Evolutionary conservation across 1,139 yeast species (phyloP), one percentile per base, ranked within the genome.

Genomic region (Nakaseomyces bracarensis): DNA sequence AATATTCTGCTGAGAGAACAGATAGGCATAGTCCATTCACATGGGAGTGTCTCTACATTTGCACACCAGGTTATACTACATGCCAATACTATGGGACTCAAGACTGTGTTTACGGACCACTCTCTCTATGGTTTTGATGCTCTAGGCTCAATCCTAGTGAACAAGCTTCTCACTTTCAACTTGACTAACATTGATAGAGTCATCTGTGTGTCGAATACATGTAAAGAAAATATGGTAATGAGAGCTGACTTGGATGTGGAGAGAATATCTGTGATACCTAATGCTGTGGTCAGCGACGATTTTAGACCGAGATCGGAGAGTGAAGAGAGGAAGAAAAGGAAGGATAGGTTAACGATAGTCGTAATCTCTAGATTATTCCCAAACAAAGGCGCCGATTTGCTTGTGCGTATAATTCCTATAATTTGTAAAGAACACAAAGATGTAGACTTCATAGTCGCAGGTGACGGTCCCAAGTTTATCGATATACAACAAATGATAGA

Each of bases 401-500:
- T 93, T 20, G 80, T 84, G 1, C 94, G 91, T 0, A 74, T 87
- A 11, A 83, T 93, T 20, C 99, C 99, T 0, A 67, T 79, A 35
- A 80, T 93, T 3, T 91, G 98, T 58, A 59, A 68, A 4, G 63
- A 67, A 9, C 75, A 80, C 46, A 72, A 77, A 0, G 72, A 75
- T 9, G 93, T 87, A 1, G 75, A 77, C 43, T 89, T 93, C 53
- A 63, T 89, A 4, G 78, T 93, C 42, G 99, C 96, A 2, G 99
- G 99, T 4, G 94, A 87, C 60, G 99, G 99, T 0, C 99, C 99
- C 1, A 85, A 86, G 55, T 89, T 83, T 54, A 75, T 91, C 13
- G 97, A 91, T 53, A 67, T 93, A 46, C 96, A 89, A 59, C 98
- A 93, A 59, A 89, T 89, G 91, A 72, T 96, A 43, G 99, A 93